Base-by-base conservation (phyloP, 2,329 filamentous ascomycete species). In the Xylogone sp. region DNA sequence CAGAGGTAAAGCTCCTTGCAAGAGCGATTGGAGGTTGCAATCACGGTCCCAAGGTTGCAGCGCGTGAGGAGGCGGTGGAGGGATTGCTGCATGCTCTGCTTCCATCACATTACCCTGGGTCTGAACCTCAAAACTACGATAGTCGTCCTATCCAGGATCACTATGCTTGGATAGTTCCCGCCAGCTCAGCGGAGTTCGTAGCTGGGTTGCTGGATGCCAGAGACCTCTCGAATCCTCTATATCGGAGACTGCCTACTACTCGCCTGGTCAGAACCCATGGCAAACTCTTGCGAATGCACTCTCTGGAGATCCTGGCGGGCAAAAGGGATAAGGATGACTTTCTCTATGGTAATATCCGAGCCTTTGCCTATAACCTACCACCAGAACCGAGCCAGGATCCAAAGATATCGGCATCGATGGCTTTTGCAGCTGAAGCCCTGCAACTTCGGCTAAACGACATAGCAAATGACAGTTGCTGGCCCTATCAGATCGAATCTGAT, bases 341-440 rank as follows among this genome's bases (percentile, higher is more conserved):
- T n/a, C n/a, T n/a, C n/a, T n/a, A n/a, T n/a, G n/a, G n/a, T n/a
- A n/a, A 24, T 55, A 53, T 39, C 50, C 55, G 10, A 27, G 50
- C 21, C 39, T 42, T 39, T 54, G 53, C 34, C 27, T 51, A 16
- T 52, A 52, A 24, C 1, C n/a, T 46, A 12, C 53, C 50, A 34
- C 31, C 51, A 8, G 21, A 16, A 21, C 53, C 48, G 18, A 22
- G 50, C 13, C 46, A 29, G 16, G 21, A 16, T 34, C 46, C 51
- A 42, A 48, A 50, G 22, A 46, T 49, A 10, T 55, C 55, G 27
- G 46, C 46, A 42, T 49, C 55, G n/a, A 57, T 57, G 55, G 45
- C 39, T 10, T 53, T 57, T 24, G 39, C 55, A 16, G 51, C 24
- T n/a, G 50, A 50, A 18, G 34, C 54, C n/a, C 45, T 56, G 47